Evolutionary conservation across 371 early-diverging fungal species (phyloP), one percentile per base, ranked within the genome.

Genomic region (Mortierella sp.): DNA sequence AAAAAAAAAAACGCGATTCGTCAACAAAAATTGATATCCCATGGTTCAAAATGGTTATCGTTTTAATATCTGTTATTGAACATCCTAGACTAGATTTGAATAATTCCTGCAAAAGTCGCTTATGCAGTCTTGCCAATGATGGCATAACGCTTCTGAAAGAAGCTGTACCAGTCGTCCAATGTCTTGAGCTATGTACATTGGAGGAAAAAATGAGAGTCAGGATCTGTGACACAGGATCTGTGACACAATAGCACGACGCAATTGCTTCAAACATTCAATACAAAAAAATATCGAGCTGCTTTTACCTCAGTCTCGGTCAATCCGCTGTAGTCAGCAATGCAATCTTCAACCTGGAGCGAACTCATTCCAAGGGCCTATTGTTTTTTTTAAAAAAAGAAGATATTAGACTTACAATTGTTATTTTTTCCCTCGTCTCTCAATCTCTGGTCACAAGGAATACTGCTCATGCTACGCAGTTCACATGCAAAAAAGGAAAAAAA

Each of bases 91-190:
- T 26, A 53, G 7, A 53, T 53, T 8, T 53, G 12, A 5, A 26
- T 9, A 26, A 26, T n/a, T 47, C 7, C 6, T 47, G 3, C 15
- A n/a, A 13, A 47, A n/a, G 17, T 47, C 29, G 40, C 35, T 22
- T 64, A n/a, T 22, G 54, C 62, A n/a, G 69, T 78, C 70, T 86
- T 88, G 40, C 94, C 94, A 51, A 93, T 86, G 56, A 93, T 90
- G 64, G 90, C 86, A 64, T 95, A 96, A 80, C 93, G 89, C 82
- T 93, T 92, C 69, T 84, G 76, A 83, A 92, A 96, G 81, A 89
- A 92, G 6, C 86, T 80, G 59, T 86, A 87, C 96, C 96, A 96
- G 66, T 96, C 89, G 64, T 94, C 85, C 26, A 96, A 86, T 0
- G 90, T 90, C 66, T 92, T 85, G 54, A 87, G 77, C 90, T 91